Base-by-base conservation (phyloP, 225 moss, liverwort and hornwort species). In the Physcomitrellopsis africana region DNA sequence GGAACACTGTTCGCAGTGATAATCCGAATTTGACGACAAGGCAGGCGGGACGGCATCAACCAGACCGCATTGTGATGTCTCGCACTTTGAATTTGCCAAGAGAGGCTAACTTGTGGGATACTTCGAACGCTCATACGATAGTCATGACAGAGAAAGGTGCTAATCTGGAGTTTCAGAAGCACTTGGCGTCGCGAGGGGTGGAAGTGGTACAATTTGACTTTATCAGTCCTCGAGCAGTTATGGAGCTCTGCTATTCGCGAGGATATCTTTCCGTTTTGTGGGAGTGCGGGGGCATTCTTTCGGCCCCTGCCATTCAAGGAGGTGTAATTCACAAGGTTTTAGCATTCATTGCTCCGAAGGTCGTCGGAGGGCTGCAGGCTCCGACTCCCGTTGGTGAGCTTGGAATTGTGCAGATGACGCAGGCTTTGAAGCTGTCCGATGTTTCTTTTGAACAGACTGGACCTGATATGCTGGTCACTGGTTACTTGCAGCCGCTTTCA, bases 381-480 rank as follows among this genome's bases (percentile, higher is more conserved):
- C 96, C 96, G 51, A 82, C 94, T 17, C 96, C 96, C 8, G 96
- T 97, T 0, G 96, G 96, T 65, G 94, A 97, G 73, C 90, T 94
- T 49, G 96, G 94, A 51, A 90, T 97, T 92, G 90, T 94, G 77
- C 87, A 93, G 80, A 97, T 97, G 96, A 97, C 92, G 16, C 94
- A 97, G 77, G 96, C 96, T 51, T 74, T 94, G 76, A 89, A 91
- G 9, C 69, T 94, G 57, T 83, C 80, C 5, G 86, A 97, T 55
- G 94, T 97, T 16, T 77, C 82, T 8, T 97, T 92, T 61, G 94
- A 97, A 70, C 86, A 91, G 90, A 82, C 75, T 77, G 96, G 96
- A 52, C 78, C 91, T 55, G 96, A 97, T 80, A 91, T 97, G 89
- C 80, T 94, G 48, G 79, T 97, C 55, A 83, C 85, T 0, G 96